A percentile compares a stretch with the other conserved stretches of the same genome.
These are phyloP conservation scores for Ramalina intermedia DNA, from an alignment of 495 filamentous ascomycete species.

Conservation along the genomic window DNA sequence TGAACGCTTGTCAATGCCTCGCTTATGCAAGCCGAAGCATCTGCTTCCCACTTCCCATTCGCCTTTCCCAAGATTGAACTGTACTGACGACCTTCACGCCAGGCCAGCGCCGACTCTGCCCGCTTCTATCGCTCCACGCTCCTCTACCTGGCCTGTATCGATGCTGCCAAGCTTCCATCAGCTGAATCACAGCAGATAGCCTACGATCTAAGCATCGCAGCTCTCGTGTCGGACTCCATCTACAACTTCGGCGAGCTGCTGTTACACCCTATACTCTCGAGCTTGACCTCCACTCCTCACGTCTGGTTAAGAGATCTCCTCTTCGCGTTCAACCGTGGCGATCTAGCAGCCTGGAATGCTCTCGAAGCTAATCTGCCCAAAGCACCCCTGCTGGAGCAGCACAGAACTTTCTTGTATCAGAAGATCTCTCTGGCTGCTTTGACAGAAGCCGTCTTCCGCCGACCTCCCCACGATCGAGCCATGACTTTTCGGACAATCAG, in stretches of 20 bases:
- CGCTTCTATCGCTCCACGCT: conserved; percentile 94
- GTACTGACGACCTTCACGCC: background rate
- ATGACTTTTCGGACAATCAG: conserved; percentile 82
- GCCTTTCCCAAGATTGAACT: background rate
- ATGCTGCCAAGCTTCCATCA: conserved; percentile 55
- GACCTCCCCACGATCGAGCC: conserved; percentile 86
- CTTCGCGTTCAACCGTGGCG: conserved; percentile 94
- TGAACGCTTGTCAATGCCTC: background rate
- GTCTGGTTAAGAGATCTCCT: conserved; percentile 85
- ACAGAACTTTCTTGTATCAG: conserved; percentile 74
- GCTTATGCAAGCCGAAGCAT: too few species aligned
- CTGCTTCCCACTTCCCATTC: too few species aligned
- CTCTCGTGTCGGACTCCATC: conserved; percentile 82
- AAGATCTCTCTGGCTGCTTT: conserved; percentile 95
- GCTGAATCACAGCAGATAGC: conserved; percentile 65
- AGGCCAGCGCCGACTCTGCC: conserved; percentile 78
- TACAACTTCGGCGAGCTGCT: conserved; percentile 99
- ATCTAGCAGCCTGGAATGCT: conserved; percentile 72
- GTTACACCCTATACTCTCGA: conserved; percentile 87
- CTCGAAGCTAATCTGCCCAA: conserved; percentile 63
- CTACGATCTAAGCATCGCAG: conserved; percentile 84
- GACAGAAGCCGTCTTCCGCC: conserved; percentile 90
- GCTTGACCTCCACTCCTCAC: conserved; percentile 49
- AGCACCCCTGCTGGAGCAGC: conserved; percentile 62
- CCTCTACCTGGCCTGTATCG: conserved; percentile 94